phyloP scores from a whole-genome alignment of 2,329 filamentous ascomycete species.

The Aspergillus thermomutatus region DNA sequence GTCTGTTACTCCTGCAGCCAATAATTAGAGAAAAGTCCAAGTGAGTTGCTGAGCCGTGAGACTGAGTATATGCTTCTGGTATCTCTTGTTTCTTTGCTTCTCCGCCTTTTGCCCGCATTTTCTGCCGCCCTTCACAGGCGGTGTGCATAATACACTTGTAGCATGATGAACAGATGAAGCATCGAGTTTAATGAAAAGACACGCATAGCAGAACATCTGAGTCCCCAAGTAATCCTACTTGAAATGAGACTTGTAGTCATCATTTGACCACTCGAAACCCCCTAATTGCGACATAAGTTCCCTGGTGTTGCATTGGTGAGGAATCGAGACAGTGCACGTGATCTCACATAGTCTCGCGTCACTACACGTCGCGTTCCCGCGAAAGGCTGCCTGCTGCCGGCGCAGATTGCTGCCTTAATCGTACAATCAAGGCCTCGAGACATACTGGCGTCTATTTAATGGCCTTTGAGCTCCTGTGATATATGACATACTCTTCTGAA shows the following conservation, averaged over 20 bases:
- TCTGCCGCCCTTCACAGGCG: constrained; percentile 25
- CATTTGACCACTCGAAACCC: not conserved
- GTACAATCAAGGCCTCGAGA: not conserved
- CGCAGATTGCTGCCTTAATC: constrained; percentile 5
- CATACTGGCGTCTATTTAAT: not conserved
- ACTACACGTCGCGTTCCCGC: constrained; percentile 18
- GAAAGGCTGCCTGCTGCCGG: constrained; percentile 4
- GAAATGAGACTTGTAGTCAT: too few relatives aligned
- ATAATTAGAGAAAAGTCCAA: not conserved
- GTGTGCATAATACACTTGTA: constrained; percentile 6
- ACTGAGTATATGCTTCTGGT: not conserved
- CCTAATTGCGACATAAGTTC: not conserved
- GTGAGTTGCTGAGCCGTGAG: not conserved
- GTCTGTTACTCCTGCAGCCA: not conserved
- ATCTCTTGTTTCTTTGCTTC: not conserved
- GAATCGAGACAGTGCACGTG: constrained; percentile 10
- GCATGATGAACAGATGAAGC: not conserved
- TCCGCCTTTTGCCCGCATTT: constrained; percentile 19
- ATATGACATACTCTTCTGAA: not conserved
- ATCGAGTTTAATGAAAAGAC: not conserved
- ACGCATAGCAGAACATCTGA: not conserved
- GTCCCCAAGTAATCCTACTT: too few relatives aligned
- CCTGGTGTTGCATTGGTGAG: not conserved
- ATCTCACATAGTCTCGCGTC: constrained; percentile 16
- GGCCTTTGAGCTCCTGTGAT: not conserved